Base-by-base conservation (phyloP, 306 rosid genomes). In the Canavalia gladiata region DNA sequence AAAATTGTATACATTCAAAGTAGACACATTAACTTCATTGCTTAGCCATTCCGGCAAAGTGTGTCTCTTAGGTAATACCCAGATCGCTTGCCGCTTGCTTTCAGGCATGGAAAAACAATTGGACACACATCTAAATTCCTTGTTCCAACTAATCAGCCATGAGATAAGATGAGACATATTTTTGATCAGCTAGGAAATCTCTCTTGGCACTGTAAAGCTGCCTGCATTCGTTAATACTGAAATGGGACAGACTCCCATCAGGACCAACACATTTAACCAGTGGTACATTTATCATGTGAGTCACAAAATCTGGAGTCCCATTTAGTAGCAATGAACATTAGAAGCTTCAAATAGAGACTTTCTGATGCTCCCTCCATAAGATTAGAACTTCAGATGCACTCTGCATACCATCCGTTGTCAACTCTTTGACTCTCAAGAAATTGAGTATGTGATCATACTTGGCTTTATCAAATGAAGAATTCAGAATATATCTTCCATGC, bases 341-440 rank as follows among this genome's bases (percentile, higher is more conserved):
- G 78, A 81, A 91, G 85, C 66, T 81, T 64, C 51, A 86, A 74
- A 71, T 91, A 88, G 31, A 79, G 74, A 41, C 69, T 72, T 25
- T 91, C 93, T 1, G 90, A 77, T 34, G 89, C 89, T 50, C 81
- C 79, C 11, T 37, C 80, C 35, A 85, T 88, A 52, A 91, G 81
- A 65, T 79, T 60, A 34, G 87, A 74, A 49, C 92, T 81, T 87
- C 70, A 85, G 18, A 91, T 79, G 86, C 92, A 91, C 86, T 88
- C 89, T 1, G 78, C 87, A 72, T 89, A 91, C 96, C 92, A 91
- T 12, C 85, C 88, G 12, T 39, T 72, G 35, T 46, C 10, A 9
- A 89, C 92, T 1, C 72, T 18, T 88, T 49, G 58, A 91, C 90
- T 49, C 71, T 87, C 65, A 91, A 83, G 82, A 89, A 89, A 72